These are phyloP conservation scores for Phytophthora macrochlamydospora DNA, from an alignment of 352 stramenopile species.

Conservation along the genomic window DNA sequence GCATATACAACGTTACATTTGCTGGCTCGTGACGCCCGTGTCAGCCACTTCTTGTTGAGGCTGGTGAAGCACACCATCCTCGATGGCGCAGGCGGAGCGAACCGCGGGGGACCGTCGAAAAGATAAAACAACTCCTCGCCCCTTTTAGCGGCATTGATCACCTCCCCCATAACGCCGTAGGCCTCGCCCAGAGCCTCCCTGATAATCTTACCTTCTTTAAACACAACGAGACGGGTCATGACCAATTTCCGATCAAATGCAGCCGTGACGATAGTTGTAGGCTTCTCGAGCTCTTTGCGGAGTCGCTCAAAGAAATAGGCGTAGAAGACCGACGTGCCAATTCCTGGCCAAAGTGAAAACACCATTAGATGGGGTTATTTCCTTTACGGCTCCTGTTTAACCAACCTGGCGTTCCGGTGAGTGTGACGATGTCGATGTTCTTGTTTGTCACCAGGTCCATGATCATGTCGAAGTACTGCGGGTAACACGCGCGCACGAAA, in stretches of 20 bases:
- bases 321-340: slow-evolving; percentile 13
- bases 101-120: neutral
- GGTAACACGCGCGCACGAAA: neutral
- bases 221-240: neutral
- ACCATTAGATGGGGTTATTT: neutral
- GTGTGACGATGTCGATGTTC: neutral
- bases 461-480: neutral
- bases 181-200: no score
- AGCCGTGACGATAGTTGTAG: slow-evolving; percentile 1
- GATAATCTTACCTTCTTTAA: slow-evolving; percentile 1
- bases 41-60: slow-evolving; percentile 2
- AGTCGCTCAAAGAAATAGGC: slow-evolving; percentile 15
- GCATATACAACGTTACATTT: slow-evolving; percentile 5
- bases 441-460: neutral
- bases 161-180: neutral
- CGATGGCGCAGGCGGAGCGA: neutral
- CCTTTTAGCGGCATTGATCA: neutral
- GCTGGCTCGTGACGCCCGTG: neutral
- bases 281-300: neutral
- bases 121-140: slow-evolving; percentile 1
- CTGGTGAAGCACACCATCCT: slow-evolving; percentile 12
- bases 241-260: neutral
- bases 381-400: neutral
- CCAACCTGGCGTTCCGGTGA: neutral
- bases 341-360: neutral